Base-by-base conservation (phyloP, 2,329 filamentous ascomycete genomes). In the Leptodontidium sp. region DNA sequence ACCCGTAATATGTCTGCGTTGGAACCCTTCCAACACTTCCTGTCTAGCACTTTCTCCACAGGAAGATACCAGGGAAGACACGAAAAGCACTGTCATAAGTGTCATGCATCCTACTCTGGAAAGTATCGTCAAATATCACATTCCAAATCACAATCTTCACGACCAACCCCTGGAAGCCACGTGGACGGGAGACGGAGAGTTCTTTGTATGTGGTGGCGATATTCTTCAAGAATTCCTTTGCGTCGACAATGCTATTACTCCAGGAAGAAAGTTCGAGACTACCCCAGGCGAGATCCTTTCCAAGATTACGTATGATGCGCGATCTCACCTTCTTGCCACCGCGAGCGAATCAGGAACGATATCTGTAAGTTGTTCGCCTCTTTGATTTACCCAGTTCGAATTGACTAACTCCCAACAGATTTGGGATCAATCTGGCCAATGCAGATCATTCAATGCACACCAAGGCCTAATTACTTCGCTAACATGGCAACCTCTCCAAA, bases 1-100 rank as follows among this genome's bases (percentile, higher is more conserved):
- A n/a, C 88, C 88, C 15, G 82, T 90, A 59, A 84, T 88, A 73
- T 89, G 88, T 76, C 80, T 90, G 26, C 83, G 84, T 58, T 90
- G 88, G 88, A 90, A 87, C 75, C 85, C 84, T 1, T 83, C 79
- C 71, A 85, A 85, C 70, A 81, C 82, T 0, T 82, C 83, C n/a
- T 82, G 90, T 40, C 80, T 91, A 15, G 84, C 84, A 70, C 84
- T 91, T 55, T 86, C 86, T 1, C 86, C 87, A 0, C 84, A 86
- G 67, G 85, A 84, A 66, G 82, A 81, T 21, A 84, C 83, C 62
- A 82, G 85, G 67, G 84, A 84, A 65, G 82, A 81, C 24, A 85
- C 84, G 61, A 82, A 80, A 47, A 85, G 85, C 45, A 83, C 86
- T 9, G 78, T 87, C 1, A 80, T 90, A n/a, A 88, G 85, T 0